Evolutionary conservation across 225 moss, liverwort and hornwort species (phyloP).

Genomic region (Pseudoscleropodium purum): DNA sequence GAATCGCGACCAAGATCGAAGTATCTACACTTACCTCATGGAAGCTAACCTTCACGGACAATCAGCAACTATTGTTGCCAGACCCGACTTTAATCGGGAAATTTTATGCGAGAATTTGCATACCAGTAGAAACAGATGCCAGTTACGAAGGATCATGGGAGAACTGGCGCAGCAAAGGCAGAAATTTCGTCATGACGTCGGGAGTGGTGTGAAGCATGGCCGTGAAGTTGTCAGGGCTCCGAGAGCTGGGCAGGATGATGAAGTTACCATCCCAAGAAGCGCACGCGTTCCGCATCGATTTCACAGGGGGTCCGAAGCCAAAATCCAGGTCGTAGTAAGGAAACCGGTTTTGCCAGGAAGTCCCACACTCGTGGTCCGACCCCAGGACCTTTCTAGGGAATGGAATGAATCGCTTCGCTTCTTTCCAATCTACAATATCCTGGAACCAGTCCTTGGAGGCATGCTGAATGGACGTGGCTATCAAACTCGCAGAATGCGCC

Average conservation of each 20-base stretch:
- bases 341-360: constrained; percentile 26
- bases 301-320: constrained; percentile 17
- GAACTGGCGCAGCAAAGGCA: constrained; percentile 6
- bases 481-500: constrained; percentile 9
- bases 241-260: constrained; percentile 7
- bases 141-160: background rate
- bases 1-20: background rate
- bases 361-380: constrained; percentile 10
- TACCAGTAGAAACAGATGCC: background rate
- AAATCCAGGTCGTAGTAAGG: constrained; percentile 39
- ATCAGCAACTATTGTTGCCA: background rate
- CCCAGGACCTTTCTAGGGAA: background rate
- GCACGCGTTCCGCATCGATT: constrained; percentile 13
- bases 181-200: constrained; percentile 15
- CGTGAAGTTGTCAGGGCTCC: constrained; percentile 4
- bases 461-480: background rate
- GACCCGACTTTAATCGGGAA: background rate
- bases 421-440: constrained; percentile 16
- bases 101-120: background rate
- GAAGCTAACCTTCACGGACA: background rate
- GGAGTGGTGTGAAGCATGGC: constrained; percentile 19
- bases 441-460: constrained; percentile 6
- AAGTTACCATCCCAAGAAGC: constrained; percentile 12
- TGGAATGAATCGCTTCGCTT: background rate
- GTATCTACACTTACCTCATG: background rate